Conservation (phyloP, 2,329 filamentous ascomycete genomes). For the Fusarium circinatum region DNA sequence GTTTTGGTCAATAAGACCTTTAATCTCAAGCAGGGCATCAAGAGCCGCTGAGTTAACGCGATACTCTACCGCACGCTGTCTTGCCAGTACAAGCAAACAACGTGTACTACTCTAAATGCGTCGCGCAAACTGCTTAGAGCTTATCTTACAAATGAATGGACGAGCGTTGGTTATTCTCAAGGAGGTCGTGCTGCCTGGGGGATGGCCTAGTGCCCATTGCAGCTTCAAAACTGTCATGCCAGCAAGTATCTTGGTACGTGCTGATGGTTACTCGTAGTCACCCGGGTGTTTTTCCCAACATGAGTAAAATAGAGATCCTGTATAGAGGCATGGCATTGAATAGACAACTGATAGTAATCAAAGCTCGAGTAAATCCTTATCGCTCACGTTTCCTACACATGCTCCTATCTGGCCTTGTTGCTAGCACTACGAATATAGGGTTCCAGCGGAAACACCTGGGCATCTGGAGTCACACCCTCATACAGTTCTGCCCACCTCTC, state of each 20-base stretch:
- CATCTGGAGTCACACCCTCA: slow-evolving; percentile 11
- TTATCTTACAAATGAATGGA: no score
- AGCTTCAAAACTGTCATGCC: no score
- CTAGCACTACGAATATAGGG: slow-evolving; percentile 29
- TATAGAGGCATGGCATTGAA: background rate
- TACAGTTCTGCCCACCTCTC: slow-evolving; percentile 28
- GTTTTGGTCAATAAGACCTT: background rate
- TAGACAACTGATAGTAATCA: rapidly evolving
- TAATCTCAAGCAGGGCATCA: background rate
- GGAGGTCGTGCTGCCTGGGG: no score
- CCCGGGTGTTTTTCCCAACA: background rate
- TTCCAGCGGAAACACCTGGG: slow-evolving; percentile 20
- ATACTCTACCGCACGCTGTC: no score
- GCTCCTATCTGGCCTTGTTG: slow-evolving; percentile 11
- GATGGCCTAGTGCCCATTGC: no score
- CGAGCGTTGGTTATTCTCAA: no score
- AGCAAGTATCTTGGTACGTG: no score
- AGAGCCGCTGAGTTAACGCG: background rate
- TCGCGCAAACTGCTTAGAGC: no score
- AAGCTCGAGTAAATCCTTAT: rapidly evolving
- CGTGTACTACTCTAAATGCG: no score
- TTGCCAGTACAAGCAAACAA: no score
- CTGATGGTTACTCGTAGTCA: background rate
- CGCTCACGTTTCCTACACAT: rapidly evolving
- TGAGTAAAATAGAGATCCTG: background rate